These are phyloP conservation scores for Auricularia cornea DNA, from an alignment of 768 basidiomycete genomes.

Conservation along the genomic window DNA sequence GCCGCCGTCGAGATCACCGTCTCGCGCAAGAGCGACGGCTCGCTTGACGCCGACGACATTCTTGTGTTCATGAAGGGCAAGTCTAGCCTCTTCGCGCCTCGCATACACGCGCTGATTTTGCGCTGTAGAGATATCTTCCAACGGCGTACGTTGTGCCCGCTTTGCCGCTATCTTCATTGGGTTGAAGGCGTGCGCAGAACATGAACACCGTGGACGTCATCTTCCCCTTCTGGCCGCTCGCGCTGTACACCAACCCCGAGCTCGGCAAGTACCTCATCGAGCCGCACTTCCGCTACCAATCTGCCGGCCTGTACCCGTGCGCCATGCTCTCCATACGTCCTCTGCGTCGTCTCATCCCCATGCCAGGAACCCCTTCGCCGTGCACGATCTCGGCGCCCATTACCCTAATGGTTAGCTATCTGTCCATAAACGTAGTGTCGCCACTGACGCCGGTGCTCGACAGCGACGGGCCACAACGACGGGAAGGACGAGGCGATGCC, in stretches of 20 bases:
- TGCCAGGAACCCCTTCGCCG: background rate
- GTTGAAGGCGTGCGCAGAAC: too few species aligned
- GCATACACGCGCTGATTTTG: background rate
- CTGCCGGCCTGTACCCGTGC: conserved; percentile 50
- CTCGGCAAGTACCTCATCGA: conserved; percentile 48
- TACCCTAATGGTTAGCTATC: conserved; percentile 12
- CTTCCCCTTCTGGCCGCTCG: conserved; percentile 14
- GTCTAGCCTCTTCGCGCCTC: conserved; percentile 1
- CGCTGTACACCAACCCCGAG: conserved; percentile 13
- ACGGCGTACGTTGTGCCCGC: background rate
- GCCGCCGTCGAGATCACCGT: conserved; percentile 28
- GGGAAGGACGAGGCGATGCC: conserved; percentile 9
- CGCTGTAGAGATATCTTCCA: background rate
- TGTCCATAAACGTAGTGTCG: too few species aligned
- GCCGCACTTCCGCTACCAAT: conserved; percentile 58
- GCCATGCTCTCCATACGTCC: conserved; percentile 4
- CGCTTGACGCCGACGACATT: conserved; percentile 24
- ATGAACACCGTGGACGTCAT: conserved; percentile 15
- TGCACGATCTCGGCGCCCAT: conserved; percentile 1
- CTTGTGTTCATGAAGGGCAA: conserved; percentile 26
- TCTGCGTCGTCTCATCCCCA: background rate
- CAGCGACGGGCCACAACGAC: conserved; percentile 14
- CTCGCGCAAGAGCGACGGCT: conserved; percentile 18
- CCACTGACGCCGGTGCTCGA: too few species aligned
- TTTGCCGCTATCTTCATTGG: too few species aligned